These are phyloP conservation scores for Pseudotsuga menziesii DNA, from an alignment of 75 land plant genomes.

Conservation along the genomic window DNA sequence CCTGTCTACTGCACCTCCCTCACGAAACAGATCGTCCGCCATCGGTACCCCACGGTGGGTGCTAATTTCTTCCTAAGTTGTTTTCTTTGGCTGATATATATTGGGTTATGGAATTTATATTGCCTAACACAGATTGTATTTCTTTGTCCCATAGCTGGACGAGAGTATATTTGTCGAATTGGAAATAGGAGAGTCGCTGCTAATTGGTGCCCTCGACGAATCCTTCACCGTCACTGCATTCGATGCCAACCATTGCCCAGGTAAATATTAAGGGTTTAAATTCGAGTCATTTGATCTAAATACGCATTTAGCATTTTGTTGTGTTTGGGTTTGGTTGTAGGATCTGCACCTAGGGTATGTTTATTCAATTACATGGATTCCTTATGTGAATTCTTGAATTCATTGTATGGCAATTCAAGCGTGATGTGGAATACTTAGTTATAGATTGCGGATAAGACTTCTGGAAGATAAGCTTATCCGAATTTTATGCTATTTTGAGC, in stretches of 20 bases:
- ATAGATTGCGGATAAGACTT: no score
- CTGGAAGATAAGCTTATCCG: no score
- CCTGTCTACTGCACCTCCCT: constrained; percentile 63
- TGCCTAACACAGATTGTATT: background rate
- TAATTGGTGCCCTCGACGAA: constrained; percentile 52
- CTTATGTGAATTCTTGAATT: no score
- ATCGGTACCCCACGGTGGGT: constrained; percentile 36
- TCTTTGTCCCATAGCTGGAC: constrained; percentile 28
- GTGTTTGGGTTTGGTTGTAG: no score
- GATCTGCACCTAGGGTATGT: no score
- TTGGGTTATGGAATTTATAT: background rate
- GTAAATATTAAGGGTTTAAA: constrained; percentile 18
- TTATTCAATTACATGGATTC: no score
- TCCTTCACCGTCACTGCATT: constrained; percentile 65
- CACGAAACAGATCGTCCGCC: constrained; percentile 48
- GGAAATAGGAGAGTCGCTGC: constrained; percentile 49
- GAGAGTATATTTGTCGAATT: constrained; percentile 42
- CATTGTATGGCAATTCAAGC: no score
- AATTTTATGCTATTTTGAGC: no score
- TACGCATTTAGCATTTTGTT: no score
- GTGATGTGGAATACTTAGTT: no score
- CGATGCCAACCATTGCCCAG: constrained; percentile 92
- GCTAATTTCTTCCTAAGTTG: background rate
- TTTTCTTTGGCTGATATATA: background rate
- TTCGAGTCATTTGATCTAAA: no score